These are phyloP conservation scores for Amanita thiersii DNA, from an alignment of 768 basidiomycete genomes.

Conservation along the genomic window DNA sequence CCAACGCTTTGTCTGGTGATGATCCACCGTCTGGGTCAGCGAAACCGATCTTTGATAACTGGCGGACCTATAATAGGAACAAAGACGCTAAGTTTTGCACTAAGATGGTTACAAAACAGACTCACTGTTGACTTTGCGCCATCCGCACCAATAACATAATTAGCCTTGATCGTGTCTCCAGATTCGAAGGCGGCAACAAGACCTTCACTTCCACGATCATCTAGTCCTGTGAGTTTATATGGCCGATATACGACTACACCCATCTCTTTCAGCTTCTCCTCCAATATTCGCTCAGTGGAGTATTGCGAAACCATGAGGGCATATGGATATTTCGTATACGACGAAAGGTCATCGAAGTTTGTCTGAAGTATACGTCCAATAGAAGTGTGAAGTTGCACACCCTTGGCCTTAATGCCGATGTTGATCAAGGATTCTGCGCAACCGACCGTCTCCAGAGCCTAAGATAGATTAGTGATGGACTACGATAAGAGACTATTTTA, in stretches of 20 bases:
- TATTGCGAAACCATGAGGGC: slow-evolving; percentile 34
- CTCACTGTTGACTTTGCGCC: slow-evolving; percentile 37
- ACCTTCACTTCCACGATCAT: slow-evolving; percentile 18
- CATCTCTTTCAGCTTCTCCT: slow-evolving; percentile 20
- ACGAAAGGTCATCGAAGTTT: slow-evolving; percentile 24
- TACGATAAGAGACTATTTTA: not conserved
- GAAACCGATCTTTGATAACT: slow-evolving; percentile 31
- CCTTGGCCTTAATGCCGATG: slow-evolving; percentile 23
- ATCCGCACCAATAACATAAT: slow-evolving; percentile 45
- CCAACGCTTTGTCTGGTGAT: slow-evolving; percentile 19
- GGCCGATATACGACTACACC: slow-evolving; percentile 28
- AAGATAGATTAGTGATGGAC: slow-evolving; percentile 1
- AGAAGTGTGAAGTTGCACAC: slow-evolving; percentile 21
- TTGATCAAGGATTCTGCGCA: slow-evolving; percentile 29
- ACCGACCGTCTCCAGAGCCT: slow-evolving; percentile 40
- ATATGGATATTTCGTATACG: slow-evolving; percentile 37
- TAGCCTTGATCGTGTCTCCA: slow-evolving; percentile 32
- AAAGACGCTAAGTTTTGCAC: not conserved
- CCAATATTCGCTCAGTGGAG: slow-evolving; percentile 32
- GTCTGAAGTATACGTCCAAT: slow-evolving; percentile 18
- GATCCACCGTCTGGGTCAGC: slow-evolving; percentile 28
- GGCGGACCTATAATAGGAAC: slow-evolving; percentile 33
- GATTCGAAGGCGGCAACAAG: slow-evolving; percentile 38
- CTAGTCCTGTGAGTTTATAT: slow-evolving; percentile 30
- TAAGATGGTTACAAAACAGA: not conserved